Evolutionary conservation across 345 rosid genomes (phyloP).

Genomic region (Gossypioides kirkii): DNA sequence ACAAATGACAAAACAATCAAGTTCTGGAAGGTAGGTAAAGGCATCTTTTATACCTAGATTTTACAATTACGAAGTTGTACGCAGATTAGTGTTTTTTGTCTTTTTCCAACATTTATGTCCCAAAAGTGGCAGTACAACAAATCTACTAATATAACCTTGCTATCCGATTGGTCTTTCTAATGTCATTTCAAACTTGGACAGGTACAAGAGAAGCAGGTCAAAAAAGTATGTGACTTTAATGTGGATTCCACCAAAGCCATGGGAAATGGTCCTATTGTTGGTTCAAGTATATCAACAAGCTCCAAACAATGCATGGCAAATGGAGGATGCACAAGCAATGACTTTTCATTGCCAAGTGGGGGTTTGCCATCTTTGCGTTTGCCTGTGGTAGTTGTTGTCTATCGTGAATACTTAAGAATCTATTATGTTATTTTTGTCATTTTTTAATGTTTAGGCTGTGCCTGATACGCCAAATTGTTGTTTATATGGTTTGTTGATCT

Average conservation of each 20-base stretch:
- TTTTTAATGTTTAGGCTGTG: neutral
- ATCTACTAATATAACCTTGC: slow-evolving; percentile 4
- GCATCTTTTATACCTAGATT: neutral
- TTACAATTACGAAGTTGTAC: neutral
- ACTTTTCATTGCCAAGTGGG: slow-evolving; percentile 62
- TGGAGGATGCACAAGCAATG: slow-evolving; percentile 61
- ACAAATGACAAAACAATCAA: slow-evolving; percentile 98
- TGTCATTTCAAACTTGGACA: slow-evolving; percentile 30
- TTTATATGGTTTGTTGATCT: neutral
- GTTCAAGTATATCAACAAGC: slow-evolving; percentile 56
- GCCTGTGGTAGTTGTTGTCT: slow-evolving; percentile 77
- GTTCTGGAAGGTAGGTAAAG: slow-evolving; percentile 84
- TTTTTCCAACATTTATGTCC: neutral
- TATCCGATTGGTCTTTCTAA: neutral
- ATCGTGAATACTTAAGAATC: slow-evolving; percentile 4
- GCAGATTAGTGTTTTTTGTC: neutral
- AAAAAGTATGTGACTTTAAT: slow-evolving; percentile 77
- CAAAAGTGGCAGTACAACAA: neutral
- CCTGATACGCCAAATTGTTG: neutral
- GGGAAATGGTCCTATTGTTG: slow-evolving; percentile 68
- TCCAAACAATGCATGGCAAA: slow-evolving; percentile 42
- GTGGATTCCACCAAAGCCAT: slow-evolving; percentile 55
- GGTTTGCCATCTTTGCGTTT: slow-evolving; percentile 77
- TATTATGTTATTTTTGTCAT: neutral
- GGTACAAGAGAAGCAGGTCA: slow-evolving; percentile 97